Evolutionary conservation across 2,329 filamentous ascomycete species (phyloP), one percentile per base, ranked within the genome.

Genomic region (Penicillium polonicum): DNA sequence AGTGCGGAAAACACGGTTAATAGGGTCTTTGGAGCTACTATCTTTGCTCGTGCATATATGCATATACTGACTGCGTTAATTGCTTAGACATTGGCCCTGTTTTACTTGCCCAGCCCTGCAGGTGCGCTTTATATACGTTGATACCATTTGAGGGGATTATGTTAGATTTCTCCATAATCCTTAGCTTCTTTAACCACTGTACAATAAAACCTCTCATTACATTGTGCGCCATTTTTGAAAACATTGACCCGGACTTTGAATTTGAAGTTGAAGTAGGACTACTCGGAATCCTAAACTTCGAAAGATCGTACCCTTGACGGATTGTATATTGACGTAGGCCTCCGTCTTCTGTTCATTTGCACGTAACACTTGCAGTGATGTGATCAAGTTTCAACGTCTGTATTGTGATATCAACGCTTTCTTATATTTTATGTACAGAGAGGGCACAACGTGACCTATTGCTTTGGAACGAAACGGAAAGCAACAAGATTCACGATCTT

Each of bases 401-500:
- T 31, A 31, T 9, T 33, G n/a, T 12, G 13, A 12, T 12, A 23
- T 33, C 8, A 17, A 23, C 13, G 2, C 4, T 31, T 46, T 46
- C 6, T 21, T 15, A 33, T 46, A 13, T 15, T 33, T 46, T 4
- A 15, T 0, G n/a, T 21, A 46, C 12, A 45, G 43, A 45, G 9
- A 7, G 9, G 5, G 17, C 31, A 19, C 10, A 31, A 23, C 7
- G 5, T 25, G n/a, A 31, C 19, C 23, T 31, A 38, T 52, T 21
- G 17, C 23, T 5, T 27, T 43, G 57, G 39, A 21, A 61, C 31
- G 33, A 46, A 61, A 15, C 59, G 57, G 23, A 61, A 61, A 15
- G 57, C 59, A 31, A 61, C 31, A 9, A 61, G 52, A 15, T 59
- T 29, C 33, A 56, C 35, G 2, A 44, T 52, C 23, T 53, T 25